Percentiles rank a stretch among this genome's conserved stretches.
phyloP scores from a whole-genome alignment of 2,329 filamentous ascomycete species.

The Aspergillus candidus region DNA sequence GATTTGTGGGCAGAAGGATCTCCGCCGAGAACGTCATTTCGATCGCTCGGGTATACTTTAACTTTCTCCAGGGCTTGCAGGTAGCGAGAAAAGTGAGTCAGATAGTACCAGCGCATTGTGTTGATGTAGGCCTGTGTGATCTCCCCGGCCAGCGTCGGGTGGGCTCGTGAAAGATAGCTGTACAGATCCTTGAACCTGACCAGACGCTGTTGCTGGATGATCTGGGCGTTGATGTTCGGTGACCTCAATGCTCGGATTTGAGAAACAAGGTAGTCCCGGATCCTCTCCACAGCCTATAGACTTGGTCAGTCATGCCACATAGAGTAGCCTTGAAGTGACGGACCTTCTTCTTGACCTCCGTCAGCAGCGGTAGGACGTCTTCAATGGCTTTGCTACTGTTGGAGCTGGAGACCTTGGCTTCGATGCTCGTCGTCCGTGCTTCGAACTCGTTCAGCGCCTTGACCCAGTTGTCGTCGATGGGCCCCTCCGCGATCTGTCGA shows the following conservation, averaged over 20 bases:
- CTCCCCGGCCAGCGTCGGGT: slow-evolving; percentile 77
- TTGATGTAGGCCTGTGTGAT: slow-evolving; percentile 93
- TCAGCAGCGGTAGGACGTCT: slow-evolving; percentile 77
- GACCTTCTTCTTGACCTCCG: slow-evolving; percentile 76
- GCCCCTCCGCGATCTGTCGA: slow-evolving; percentile 76
- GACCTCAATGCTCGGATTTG: slow-evolving; percentile 93
- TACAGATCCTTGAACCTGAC: slow-evolving; percentile 83
- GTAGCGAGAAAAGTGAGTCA: slow-evolving; percentile 85
- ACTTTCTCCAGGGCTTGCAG: slow-evolving; percentile 76
- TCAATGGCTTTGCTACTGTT: slow-evolving; percentile 67
- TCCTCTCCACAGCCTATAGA: slow-evolving; percentile 73
- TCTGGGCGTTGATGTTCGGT: slow-evolving; percentile 93
- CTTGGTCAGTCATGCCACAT: slow-evolving; percentile 6
- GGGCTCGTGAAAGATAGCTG: slow-evolving; percentile 74
- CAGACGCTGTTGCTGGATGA: slow-evolving; percentile 91
- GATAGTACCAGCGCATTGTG: slow-evolving; percentile 98
- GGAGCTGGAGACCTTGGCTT: slow-evolving; percentile 58
- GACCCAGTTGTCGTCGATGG: slow-evolving; percentile 85
- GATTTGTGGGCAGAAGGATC: slow-evolving; percentile 64
- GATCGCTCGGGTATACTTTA: slow-evolving; percentile 75
- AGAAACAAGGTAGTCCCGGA: slow-evolving; percentile 86
- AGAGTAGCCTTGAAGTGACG: not conserved
- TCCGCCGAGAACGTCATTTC: slow-evolving; percentile 73
- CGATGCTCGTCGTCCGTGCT: slow-evolving; percentile 65
- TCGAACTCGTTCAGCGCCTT: slow-evolving; percentile 79